A percentile compares a stretch with the other conserved stretches of the same genome.
Conservation (phyloP, 371 early-diverging fungal species). For the Homolaphlyctis polyrhiza region DNA sequence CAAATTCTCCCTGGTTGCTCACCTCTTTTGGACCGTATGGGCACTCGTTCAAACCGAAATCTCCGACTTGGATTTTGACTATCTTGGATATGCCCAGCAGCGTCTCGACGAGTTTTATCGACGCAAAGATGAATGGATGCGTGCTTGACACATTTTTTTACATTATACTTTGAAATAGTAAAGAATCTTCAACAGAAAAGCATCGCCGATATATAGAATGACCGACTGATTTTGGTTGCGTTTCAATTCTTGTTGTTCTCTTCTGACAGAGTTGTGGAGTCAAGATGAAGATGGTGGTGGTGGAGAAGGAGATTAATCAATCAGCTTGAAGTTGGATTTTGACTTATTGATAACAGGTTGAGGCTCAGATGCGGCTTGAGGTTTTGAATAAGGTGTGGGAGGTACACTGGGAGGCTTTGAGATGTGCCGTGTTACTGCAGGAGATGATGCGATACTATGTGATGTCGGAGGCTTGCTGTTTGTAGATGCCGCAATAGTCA, state of each 20-base stretch:
- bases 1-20: slow-evolving; percentile 80
- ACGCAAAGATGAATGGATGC: slow-evolving; percentile 11
- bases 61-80: slow-evolving; percentile 91
- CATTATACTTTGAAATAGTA: background rate
- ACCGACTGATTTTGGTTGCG: background rate
- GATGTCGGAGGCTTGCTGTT: too few species aligned
- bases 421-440: too few species aligned
- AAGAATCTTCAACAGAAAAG: background rate
- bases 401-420: too few species aligned
- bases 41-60: slow-evolving; percentile 77
- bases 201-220: background rate
- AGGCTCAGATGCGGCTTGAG: too few species aligned
- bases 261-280: background rate
- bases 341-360: too few species aligned
- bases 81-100: slow-evolving; percentile 81
- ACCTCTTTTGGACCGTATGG: slow-evolving; percentile 93
- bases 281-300: background rate
- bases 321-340: too few species aligned
- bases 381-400: too few species aligned
- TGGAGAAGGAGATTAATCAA: background rate
- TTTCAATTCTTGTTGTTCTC: background rate
- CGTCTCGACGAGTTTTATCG: slow-evolving; percentile 70
- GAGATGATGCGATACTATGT: too few species aligned
- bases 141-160: slow-evolving; percentile 5
- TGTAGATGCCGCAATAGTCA: too few species aligned